Conservation (phyloP, 805 yeast genomes). For the Saturnispora galanensis region DNA sequence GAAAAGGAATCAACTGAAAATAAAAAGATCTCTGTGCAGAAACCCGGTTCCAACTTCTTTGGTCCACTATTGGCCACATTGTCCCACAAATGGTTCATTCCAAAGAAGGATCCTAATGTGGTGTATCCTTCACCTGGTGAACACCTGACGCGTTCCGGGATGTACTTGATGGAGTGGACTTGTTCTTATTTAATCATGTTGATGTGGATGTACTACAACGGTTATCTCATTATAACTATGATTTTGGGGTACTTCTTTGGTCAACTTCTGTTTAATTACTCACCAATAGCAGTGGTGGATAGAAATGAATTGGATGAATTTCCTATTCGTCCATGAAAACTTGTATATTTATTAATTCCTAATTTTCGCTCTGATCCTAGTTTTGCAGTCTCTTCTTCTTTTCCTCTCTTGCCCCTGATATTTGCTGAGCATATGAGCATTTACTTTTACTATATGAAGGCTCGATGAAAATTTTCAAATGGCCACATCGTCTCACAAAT, state of each 20-base stretch:
- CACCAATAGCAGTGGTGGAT: conserved; percentile 17
- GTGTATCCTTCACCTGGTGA: conserved; percentile 36
- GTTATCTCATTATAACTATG: conserved; percentile 55
- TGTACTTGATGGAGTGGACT: conserved; percentile 55
- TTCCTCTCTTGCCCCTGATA: neutral
- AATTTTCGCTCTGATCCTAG: no score
- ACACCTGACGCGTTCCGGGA: conserved; percentile 38
- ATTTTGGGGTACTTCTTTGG: conserved; percentile 55
- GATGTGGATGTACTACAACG: conserved; percentile 68
- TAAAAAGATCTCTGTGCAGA: neutral
- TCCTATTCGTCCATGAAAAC: conserved; percentile 5
- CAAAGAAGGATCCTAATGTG: conserved; percentile 8
- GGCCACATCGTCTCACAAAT: neutral
- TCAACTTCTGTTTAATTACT: conserved; percentile 35
- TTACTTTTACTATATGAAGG: neutral
- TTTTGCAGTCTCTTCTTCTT: neutral
- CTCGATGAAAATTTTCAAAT: no score
- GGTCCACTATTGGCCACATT: conserved; percentile 19
- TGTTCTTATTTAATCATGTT: conserved; percentile 58
- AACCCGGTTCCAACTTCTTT: conserved; percentile 13
- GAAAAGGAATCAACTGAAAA: neutral
- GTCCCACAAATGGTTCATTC: conserved; percentile 22
- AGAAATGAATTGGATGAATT: conserved; percentile 5
- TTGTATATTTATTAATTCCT: neutral
- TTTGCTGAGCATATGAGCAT: neutral